Evolutionary conservation across 1,284 basidiomycete species (phyloP).

Genomic region (Leccinum angustisporum): DNA sequence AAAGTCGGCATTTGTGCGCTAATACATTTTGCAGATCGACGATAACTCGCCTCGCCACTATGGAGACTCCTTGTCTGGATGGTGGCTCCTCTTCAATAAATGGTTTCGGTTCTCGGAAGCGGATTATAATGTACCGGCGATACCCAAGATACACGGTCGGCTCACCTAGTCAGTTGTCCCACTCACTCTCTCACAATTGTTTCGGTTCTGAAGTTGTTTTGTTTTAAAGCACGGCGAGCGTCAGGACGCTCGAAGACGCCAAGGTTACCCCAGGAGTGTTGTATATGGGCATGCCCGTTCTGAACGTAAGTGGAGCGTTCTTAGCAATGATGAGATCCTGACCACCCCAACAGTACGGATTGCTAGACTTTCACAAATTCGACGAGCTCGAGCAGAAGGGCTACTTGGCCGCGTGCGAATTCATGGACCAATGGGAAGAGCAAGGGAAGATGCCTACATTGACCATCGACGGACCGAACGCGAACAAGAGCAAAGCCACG

Average conservation of each 20-base stretch:
- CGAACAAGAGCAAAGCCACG: conserved; percentile 41
- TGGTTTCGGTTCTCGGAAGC: conserved; percentile 91
- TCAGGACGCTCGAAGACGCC: conserved; percentile 92
- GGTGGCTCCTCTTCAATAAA: conserved; percentile 93
- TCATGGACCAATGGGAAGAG: conserved; percentile 78
- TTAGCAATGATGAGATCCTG: background rate
- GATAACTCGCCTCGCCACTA: conserved; percentile 95
- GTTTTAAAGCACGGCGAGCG: conserved; percentile 81
- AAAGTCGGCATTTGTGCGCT: background rate
- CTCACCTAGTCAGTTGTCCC: conserved; percentile 80
- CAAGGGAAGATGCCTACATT: conserved; percentile 79
- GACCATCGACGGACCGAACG: conserved; percentile 56
- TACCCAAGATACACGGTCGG: conserved; percentile 95
- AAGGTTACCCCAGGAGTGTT: conserved; percentile 86
- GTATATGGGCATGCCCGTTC: conserved; percentile 95
- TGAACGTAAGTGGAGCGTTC: conserved; percentile 53
- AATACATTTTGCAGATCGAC: conserved; percentile 57
- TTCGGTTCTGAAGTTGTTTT: conserved; percentile 2
- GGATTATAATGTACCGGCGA: conserved; percentile 74
- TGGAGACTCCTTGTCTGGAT: conserved; percentile 94
- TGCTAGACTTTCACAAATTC: conserved; percentile 77
- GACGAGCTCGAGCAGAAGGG: conserved; percentile 86
- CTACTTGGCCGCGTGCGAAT: conserved; percentile 71
- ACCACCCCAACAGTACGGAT: conserved; percentile 58
- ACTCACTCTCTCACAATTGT: background rate